Evolutionary conservation across 2,329 filamentous ascomycete genomes (phyloP).

Genomic region (Fusarium subglutinans): DNA sequence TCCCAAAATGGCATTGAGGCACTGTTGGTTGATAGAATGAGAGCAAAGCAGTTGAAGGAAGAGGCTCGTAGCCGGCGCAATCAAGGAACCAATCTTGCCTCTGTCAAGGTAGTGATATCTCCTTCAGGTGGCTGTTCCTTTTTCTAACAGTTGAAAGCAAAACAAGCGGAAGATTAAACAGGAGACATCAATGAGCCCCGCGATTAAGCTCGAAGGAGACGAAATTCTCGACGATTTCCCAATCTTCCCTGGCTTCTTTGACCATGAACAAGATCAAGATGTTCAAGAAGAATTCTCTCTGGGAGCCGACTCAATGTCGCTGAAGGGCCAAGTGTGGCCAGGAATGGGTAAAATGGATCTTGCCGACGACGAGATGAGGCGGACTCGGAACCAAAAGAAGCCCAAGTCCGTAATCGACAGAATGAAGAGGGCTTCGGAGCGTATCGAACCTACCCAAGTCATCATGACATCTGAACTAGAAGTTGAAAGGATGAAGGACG

Average conservation of each 20-base stretch:
- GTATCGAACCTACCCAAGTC: slow-evolving; percentile 70
- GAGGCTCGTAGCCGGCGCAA: slow-evolving; percentile 61
- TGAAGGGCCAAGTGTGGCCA: slow-evolving; percentile 79
- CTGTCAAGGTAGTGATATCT: slow-evolving; percentile 34
- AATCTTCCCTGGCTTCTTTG: slow-evolving; percentile 43
- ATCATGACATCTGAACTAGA: slow-evolving; percentile 67
- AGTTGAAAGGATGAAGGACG: slow-evolving; percentile 62
- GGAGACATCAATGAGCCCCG: slow-evolving; percentile 17
- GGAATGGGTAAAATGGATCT: slow-evolving; percentile 87
- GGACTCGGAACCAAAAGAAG: slow-evolving; percentile 82
- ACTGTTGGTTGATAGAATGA: slow-evolving; percentile 81
- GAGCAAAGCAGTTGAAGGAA: slow-evolving; percentile 77
- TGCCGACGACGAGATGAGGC: slow-evolving; percentile 76
- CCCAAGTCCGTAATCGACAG: slow-evolving; percentile 74
- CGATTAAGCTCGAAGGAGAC: slow-evolving; percentile 45
- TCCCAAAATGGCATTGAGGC: slow-evolving; percentile 73
- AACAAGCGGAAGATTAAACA: slow-evolving; percentile 46
- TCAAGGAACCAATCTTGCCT: slow-evolving; percentile 31
- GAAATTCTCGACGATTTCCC: slow-evolving; percentile 40
- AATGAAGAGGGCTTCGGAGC: slow-evolving; percentile 71
- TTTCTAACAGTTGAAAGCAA: slow-evolving; percentile 32
- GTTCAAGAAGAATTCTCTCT: slow-evolving; percentile 41
- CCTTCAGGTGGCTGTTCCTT: background rate
- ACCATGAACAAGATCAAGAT: slow-evolving; percentile 44
- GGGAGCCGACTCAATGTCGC: slow-evolving; percentile 48